Percentiles rank a stretch among this genome's conserved stretches.
Conservation (phyloP, 371 early-diverging fungal genomes). For the Gilbertella persicaria region DNA sequence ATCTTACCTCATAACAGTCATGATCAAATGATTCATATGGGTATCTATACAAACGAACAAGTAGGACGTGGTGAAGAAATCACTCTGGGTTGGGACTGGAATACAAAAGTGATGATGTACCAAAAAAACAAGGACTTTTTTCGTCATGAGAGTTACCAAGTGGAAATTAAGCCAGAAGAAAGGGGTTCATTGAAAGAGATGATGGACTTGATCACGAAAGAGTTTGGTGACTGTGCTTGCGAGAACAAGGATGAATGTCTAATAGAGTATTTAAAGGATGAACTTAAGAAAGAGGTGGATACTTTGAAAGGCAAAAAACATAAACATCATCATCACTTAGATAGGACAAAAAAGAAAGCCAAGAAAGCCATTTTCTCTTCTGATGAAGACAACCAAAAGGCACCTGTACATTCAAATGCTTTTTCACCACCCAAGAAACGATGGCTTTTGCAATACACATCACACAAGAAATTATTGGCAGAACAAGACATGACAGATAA, state of each 20-base stretch:
- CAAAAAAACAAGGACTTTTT: conserved; percentile 34
- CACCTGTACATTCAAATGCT: not conserved
- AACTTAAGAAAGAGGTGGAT: conserved; percentile 5
- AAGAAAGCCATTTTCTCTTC: conserved; percentile 8
- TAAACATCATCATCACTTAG: not conserved
- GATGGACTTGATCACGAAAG: conserved; percentile 21
- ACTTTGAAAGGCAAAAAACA: not conserved
- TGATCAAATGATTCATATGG: conserved; percentile 64
- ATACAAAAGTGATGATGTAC: conserved; percentile 52
- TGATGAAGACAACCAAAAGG: conserved; percentile 16
- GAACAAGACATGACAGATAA: not conserved
- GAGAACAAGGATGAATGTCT: conserved; percentile 44
- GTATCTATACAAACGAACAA: conserved; percentile 64
- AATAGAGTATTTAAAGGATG: conserved; percentile 32
- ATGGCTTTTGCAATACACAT: conserved; percentile 13
- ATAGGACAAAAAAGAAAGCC: conserved; percentile 1
- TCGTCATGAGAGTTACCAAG: conserved; percentile 30
- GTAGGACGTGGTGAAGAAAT: conserved; percentile 74
- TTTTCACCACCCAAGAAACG: conserved; percentile 17
- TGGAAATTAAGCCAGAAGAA: conserved; percentile 8
- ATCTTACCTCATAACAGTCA: conserved; percentile 50
- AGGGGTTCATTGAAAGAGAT: conserved; percentile 36
- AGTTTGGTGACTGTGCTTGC: conserved; percentile 51
- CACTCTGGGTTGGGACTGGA: conserved; percentile 77
- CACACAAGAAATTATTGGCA: conserved; percentile 2